Conservation (phyloP, 768 basidiomycete genomes). For the Tephrocybe sp. region DNA sequence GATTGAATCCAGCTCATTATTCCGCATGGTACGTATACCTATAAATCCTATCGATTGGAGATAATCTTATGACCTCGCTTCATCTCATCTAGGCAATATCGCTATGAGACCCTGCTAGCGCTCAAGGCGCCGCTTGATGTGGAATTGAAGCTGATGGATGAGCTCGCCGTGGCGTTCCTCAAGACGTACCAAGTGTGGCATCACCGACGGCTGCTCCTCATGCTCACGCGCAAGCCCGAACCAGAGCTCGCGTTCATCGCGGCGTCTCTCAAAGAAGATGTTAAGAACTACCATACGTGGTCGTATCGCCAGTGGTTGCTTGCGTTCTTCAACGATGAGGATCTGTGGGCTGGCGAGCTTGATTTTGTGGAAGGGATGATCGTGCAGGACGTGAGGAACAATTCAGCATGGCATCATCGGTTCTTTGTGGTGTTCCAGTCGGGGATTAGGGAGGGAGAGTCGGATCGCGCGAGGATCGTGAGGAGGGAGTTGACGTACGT, state of each 20-base stretch:
- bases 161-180: constrained; percentile 76
- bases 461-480: constrained; percentile 58
- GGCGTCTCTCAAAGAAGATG: constrained; percentile 67
- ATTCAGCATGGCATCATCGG: constrained; percentile 96
- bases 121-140: constrained; percentile 65
- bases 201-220: constrained; percentile 78
- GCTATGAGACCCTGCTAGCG: constrained; percentile 81
- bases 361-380: constrained; percentile 72
- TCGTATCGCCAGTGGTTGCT: constrained; percentile 95
- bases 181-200: constrained; percentile 99
- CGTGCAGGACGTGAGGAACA: constrained; percentile 83
- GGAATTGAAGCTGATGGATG: constrained; percentile 87
- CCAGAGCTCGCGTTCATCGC: constrained; percentile 84
- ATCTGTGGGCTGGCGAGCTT: constrained; percentile 76
- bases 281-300: constrained; percentile 99
- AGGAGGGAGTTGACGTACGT: constrained; percentile 77
- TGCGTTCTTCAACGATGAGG: constrained; percentile 74
- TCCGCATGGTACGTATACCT: constrained; percentile 78
- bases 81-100: constrained; percentile 75
- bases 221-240: constrained; percentile 46
- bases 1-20: constrained; percentile 94
- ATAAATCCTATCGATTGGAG: not conserved
- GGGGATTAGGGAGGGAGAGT: constrained; percentile 60
- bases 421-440: constrained; percentile 83
- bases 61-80: no score